Evolutionary conservation across 106 monocot species (phyloP).

Genomic region (Dendrobium nobile): DNA sequence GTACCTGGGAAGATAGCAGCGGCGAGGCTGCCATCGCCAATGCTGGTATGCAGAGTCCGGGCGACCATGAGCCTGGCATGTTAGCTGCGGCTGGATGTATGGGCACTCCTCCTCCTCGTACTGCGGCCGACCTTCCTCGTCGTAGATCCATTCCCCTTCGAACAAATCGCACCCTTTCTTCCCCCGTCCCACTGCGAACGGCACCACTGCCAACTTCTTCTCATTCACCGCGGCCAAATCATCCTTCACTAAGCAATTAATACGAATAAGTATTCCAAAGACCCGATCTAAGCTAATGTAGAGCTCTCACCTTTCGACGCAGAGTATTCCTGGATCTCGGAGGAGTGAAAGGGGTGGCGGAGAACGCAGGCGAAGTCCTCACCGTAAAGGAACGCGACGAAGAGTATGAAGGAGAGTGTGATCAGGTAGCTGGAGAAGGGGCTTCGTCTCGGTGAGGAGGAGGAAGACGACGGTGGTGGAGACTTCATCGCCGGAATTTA

Average conservation of each 20-base stretch:
- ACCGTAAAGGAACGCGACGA: slow-evolving; percentile 34
- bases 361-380: slow-evolving; percentile 37
- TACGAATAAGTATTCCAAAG: neutral
- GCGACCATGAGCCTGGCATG: slow-evolving; percentile 74
- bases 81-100: slow-evolving; percentile 74
- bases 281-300: neutral
- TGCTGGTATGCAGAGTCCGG: slow-evolving; percentile 70
- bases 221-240: slow-evolving; percentile 2
- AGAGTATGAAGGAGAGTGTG: slow-evolving; percentile 29
- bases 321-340: neutral
- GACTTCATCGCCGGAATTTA: neutral
- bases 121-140: slow-evolving; percentile 30
- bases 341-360: neutral
- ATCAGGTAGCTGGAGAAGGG: slow-evolving; percentile 24
- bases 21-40: slow-evolving; percentile 80
- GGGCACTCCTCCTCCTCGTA: slow-evolving; percentile 53
- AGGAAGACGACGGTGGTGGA: neutral
- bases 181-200: slow-evolving; percentile 44
- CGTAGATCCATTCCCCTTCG: slow-evolving; percentile 53
- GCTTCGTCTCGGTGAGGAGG: slow-evolving; percentile 8
- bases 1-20: slow-evolving; percentile 71
- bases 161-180: slow-evolving; percentile 36
- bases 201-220: neutral
- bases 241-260: slow-evolving; percentile 23
- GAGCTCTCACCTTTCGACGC: neutral